Base-by-base conservation (phyloP, 345 rosid species). In the Euclidium syriacum region DNA sequence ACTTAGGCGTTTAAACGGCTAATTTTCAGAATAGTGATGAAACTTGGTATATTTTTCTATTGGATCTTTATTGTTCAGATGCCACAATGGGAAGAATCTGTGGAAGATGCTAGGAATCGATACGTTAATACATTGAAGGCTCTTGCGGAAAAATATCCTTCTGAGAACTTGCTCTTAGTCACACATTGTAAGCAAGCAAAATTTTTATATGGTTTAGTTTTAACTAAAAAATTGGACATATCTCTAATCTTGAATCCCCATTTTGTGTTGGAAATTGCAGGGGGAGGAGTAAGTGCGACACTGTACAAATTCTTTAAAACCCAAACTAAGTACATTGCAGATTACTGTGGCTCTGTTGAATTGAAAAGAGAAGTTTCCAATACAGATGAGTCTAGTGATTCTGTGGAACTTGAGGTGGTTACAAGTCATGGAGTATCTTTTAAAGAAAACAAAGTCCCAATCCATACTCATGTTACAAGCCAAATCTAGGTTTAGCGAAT, bases 271-370 rank as follows among this genome's bases (percentile, higher is more conserved):
- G 12, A n/a, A 23, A 25, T 24, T 68, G 62, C 73, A 94, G 96
- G 95, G 70, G 97, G 87, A 77, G 96, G 85, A 62, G 91, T 90
- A 14, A 85, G 95, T n/a, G 73, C 78, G 62, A 70, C 86, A 1
- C 75, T 87, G 27, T 77, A 83, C 30, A 81, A 77, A 24, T 77
- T 78, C 62, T 49, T 77, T 75, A 73, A 77, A 63, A 83, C 75
- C 4, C 30, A 29, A 2, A 77, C 67, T 2, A 96, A 84, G 3
- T 71, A 71, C 49, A 73, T 75, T 46, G 96, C 81, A 33, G 87
- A 78, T 3, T 92, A 84, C 7, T 92, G 97, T 79, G 95, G 83
- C 9, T 80, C 50, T 74, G 67, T 85, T 2, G 77, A 77, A 24
- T 65, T 89, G 42, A 81, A 75, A 65, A 82, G 98, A 52, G 73